Evolutionary conservation across 2,329 filamentous ascomycete genomes (phyloP).

Genomic region (Pseudocercospora fuligena): DNA sequence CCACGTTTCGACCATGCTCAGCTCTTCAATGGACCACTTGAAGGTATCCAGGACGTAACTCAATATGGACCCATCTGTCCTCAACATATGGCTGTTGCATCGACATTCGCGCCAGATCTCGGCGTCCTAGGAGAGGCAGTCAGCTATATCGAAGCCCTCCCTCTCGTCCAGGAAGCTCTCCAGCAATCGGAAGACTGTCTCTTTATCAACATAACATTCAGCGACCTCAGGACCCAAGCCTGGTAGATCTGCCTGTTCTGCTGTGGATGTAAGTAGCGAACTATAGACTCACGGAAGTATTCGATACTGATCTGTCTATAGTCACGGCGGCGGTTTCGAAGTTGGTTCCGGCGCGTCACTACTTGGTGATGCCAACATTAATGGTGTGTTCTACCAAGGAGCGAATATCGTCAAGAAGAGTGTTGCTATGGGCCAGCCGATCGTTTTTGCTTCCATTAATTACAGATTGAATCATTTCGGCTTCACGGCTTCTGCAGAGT

Average conservation of each 20-base stretch:
- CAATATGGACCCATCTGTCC: conserved; percentile 20
- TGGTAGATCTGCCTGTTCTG: conserved; percentile 47
- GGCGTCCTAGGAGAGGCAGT: conserved; percentile 10
- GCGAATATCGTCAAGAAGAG: conserved; percentile 47
- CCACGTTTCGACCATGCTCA: conserved; percentile 20
- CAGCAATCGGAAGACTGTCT: conserved; percentile 59
- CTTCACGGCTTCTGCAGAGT: conserved; percentile 35
- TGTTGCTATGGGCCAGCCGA: conserved; percentile 60
- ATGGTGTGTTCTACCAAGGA: conserved; percentile 45
- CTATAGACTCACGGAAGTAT: too few species aligned
- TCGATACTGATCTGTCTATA: neutral
- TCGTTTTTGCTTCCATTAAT: conserved; percentile 62
- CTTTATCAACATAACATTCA: conserved; percentile 64
- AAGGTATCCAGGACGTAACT: conserved; percentile 9
- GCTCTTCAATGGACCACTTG: conserved; percentile 10
- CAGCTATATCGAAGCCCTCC: conserved; percentile 19
- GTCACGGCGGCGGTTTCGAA: conserved; percentile 46
- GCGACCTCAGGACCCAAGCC: conserved; percentile 15
- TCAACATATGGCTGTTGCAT: conserved; percentile 14
- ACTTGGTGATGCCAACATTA: conserved; percentile 7
- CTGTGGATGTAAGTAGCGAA: conserved; percentile 48
- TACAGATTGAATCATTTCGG: conserved; percentile 41
- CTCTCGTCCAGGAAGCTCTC: conserved; percentile 9
- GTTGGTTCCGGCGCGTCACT: conserved; percentile 33
- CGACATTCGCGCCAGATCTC: conserved; percentile 13